Evolutionary conservation across 305 asterid species (phyloP), one percentile per base, ranked within the genome.

Genomic region (Fraxinus dipetala): DNA sequence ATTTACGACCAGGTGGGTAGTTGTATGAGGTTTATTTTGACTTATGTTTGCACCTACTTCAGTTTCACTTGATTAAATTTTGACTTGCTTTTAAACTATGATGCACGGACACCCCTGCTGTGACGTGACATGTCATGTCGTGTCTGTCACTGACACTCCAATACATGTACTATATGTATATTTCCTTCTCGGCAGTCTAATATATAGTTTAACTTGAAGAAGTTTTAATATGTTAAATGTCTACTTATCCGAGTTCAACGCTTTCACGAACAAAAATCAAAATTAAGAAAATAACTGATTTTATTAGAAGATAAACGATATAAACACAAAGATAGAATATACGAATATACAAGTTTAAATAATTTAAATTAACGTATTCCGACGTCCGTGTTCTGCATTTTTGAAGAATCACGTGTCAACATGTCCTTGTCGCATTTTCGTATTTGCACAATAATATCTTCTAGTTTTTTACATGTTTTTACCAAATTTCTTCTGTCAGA

Each of bases 1-100:
- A 96, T 85, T 79, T 96, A 85, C 88, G 99, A 81, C 98, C 99
- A 74, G 98, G 99, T 95, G 72, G 79, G 89, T 78, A 69, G 76
- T 54, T 59, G 77, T 74, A 13, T 74, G 83, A 83, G 59, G 80
- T 48, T 81, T 69, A 63, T 22, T 13, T 78, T 18, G 75, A 10
- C 16, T 65, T 73, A 34, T 56, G 11, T 69, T 56, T 67, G 32
- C 69, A 67, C 36, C 18, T 72, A 69, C 59, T 56, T 78, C 31
- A 22, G 18, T 77, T 65, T 65, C 35, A 65, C 65, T 77, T 14
- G 24, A 74, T 79, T 65, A 10, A 56, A 65, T 79, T 18, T 72
- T 85, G 78, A 48, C 69, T 86, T 85, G 80, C 75, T 63, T 35
- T 69, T 65, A 26, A 8, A 26, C 24, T 16, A 16, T 51, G 63